Evolutionary conservation across 2,329 filamentous ascomycete species (phyloP).

Genomic region (Hymenoscyphus infarciens): DNA sequence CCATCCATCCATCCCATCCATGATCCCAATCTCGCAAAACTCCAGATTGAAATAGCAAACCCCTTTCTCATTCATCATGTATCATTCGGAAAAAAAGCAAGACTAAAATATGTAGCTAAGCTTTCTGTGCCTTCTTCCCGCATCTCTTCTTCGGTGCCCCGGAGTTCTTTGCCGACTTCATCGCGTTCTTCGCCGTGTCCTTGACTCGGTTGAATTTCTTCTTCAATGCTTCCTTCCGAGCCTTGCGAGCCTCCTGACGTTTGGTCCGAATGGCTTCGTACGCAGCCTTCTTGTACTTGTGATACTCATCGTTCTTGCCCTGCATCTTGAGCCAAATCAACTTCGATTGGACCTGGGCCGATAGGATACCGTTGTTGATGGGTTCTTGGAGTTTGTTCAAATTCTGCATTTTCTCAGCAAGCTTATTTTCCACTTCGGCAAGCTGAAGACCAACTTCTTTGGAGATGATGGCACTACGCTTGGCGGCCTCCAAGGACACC

Average conservation of each 20-base stretch:
- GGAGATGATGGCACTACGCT: slow-evolving; percentile 30
- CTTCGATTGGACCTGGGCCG: slow-evolving; percentile 53
- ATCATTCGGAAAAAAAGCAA: slow-evolving; percentile 4
- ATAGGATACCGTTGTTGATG: slow-evolving; percentile 45
- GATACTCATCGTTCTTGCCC: slow-evolving; percentile 46
- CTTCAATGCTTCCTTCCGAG: neutral
- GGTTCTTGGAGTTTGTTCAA: slow-evolving; percentile 41
- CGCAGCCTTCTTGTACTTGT: slow-evolving; percentile 47
- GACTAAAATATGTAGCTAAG: neutral
- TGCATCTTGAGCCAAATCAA: slow-evolving; percentile 55
- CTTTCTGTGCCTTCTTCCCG: slow-evolving; percentile 6
- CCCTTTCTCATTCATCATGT: slow-evolving; percentile 3
- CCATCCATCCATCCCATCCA: neutral
- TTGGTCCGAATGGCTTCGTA: slow-evolving; percentile 28
- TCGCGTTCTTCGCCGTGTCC: slow-evolving; percentile 8
- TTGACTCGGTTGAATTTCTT: slow-evolving; percentile 13
- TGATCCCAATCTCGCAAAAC: slow-evolving; percentile 9
- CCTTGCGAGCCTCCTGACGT: slow-evolving; percentile 14
- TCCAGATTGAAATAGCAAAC: slow-evolving; percentile 14
- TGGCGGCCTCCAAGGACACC: slow-evolving; percentile 29
- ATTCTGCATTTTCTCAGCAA: slow-evolving; percentile 36
- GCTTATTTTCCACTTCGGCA: slow-evolving; percentile 35
- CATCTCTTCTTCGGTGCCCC: slow-evolving; percentile 8
- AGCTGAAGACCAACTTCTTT: slow-evolving; percentile 29
- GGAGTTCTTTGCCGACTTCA: slow-evolving; percentile 18